phyloP scores from a whole-genome alignment of 2,329 filamentous ascomycete species.

The Whalleya microplaca region DNA sequence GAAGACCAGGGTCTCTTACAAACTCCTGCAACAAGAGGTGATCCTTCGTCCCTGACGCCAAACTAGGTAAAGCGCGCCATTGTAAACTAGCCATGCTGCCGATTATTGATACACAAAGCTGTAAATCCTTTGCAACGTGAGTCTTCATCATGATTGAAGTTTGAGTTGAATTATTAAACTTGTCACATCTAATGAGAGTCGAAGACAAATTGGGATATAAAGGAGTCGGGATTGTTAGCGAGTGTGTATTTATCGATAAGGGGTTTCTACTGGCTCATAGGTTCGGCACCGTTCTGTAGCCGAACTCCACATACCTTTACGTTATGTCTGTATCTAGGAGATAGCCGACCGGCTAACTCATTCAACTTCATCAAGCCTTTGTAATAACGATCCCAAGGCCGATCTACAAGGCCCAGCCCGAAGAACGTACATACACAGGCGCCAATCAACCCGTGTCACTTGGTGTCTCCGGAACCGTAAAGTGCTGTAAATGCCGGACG shows the following conservation, averaged over 20 bases:
- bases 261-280: not conserved
- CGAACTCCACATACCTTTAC: conserved; percentile 12
- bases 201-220: not conserved
- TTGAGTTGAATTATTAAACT: no score
- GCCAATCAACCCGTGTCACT: not conserved
- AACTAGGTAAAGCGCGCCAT: no score
- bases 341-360: conserved; percentile 24
- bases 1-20: no score
- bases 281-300: conserved; percentile 21
- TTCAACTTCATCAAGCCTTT: conserved; percentile 4
- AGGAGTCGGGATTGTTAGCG: not conserved
- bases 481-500: conserved; percentile 31
- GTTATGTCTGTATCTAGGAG: conserved; percentile 1
- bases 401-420: conserved; percentile 9
- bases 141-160: no score
- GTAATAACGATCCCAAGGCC: conserved; percentile 7
- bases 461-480: conserved; percentile 21
- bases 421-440: not conserved
- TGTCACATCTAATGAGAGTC: no score
- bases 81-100: no score
- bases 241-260: not conserved
- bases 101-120: no score
- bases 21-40: no score
- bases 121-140: no score
- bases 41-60: no score